Evolutionary conservation across 495 filamentous ascomycete genomes (phyloP), one percentile per base, ranked within the genome.

Genomic region (Achaetomiella virescens): DNA sequence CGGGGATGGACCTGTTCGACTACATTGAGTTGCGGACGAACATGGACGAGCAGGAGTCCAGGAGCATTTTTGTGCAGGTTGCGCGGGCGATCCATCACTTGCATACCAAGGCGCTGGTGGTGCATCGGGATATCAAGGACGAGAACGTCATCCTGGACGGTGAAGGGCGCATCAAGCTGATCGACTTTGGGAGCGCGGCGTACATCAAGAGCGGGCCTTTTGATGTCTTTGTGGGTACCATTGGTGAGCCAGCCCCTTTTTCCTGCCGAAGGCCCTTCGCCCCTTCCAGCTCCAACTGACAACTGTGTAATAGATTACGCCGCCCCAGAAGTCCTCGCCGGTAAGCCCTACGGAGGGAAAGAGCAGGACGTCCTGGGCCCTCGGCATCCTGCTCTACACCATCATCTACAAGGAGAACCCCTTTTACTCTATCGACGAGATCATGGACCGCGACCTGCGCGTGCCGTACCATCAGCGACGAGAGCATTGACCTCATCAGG

Each of bases 321-420:
- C 40, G 93, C 93, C 2, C 93, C 93, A 21, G 93, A 98, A 73
- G 95, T 97, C 38, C 79, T 98, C n/a, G 88, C 89, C 31, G 93
- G 93, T 38, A 85, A 84, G 65, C 87, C 93, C 20, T 98, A 98
- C 72, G 84, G 88, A 58, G 93, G 93, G 63, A 95, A 91, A 70
- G 91, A 96, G 68, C 95, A 98, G 75, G 93, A 98, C 60, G 90
- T 97, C 51, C n/a, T 98, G 93, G 93, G 93, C 93, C 14, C 81
- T 97, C n/a, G 93, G 93, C 18, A 97, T 98, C 60, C 79, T 97
- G 8, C 84, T 98, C 29, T 98, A 98, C 76, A 98, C 93, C 17
- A 96, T 98, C 61, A 87, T 96, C 60, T 98, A 97, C 78, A 97
- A 97, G 70, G 93, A 98, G 74, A 98, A 98, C 65, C 93, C 93